These are phyloP conservation scores for Metschnikowia picachoensis DNA, from an alignment of 805 yeast genomes.

Conservation along the genomic window DNA sequence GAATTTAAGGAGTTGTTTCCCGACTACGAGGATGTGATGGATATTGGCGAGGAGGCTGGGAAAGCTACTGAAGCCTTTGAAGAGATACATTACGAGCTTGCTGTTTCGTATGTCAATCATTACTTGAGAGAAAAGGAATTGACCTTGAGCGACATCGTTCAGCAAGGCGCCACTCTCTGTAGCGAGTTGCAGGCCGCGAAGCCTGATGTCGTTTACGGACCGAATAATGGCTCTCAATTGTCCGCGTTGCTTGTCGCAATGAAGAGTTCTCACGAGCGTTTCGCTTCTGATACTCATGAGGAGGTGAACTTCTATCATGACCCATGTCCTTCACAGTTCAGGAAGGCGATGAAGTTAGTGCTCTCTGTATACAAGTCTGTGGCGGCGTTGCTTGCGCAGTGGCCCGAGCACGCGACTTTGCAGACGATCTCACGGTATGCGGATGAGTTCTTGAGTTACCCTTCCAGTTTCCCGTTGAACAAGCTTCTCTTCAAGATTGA, in stretches of 20 bases:
- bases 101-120: slow-evolving; percentile 44
- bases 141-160: slow-evolving; percentile 8
- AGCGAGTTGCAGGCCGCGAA: slow-evolving; percentile 10
- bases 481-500: slow-evolving; percentile 77
- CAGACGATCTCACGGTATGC: slow-evolving; percentile 61
- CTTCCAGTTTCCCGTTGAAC: slow-evolving; percentile 71
- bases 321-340: slow-evolving; percentile 55
- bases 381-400: slow-evolving; percentile 49
- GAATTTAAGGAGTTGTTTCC: slow-evolving; percentile 84
- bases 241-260: slow-evolving; percentile 21
- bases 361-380: slow-evolving; percentile 33
- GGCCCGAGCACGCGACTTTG: slow-evolving; percentile 96
- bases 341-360: slow-evolving; percentile 49
- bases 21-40: slow-evolving; percentile 69
- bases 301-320: slow-evolving; percentile 60
- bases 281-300: slow-evolving; percentile 12
- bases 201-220: slow-evolving; percentile 10
- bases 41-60: slow-evolving; percentile 15
- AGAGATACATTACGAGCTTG: slow-evolving; percentile 46
- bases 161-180: slow-evolving; percentile 15
- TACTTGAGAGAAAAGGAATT: slow-evolving; percentile 25
- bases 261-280: slow-evolving; percentile 17
- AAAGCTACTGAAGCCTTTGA: slow-evolving; percentile 27
- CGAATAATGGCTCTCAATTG: slow-evolving; percentile 22
- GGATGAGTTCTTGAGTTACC: slow-evolving; percentile 58